A percentile compares a stretch with the other conserved stretches of the same genome.
These are phyloP conservation scores for Tulasnella sp. DNA, from an alignment of 768 basidiomycete genomes.

Conservation along the genomic window DNA sequence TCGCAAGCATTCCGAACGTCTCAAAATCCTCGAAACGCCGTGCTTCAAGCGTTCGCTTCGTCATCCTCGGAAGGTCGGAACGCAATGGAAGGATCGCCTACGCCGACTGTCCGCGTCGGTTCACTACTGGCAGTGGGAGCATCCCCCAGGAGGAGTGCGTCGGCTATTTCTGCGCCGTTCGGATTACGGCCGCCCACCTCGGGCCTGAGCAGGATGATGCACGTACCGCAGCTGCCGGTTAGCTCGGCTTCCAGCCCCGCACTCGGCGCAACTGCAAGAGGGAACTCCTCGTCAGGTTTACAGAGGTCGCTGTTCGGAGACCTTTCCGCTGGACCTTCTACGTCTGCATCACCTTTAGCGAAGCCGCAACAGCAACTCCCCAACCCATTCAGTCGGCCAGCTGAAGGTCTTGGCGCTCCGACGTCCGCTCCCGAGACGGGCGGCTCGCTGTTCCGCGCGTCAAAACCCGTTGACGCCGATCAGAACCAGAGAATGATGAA, in stretches of 20 bases:
- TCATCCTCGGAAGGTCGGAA: slow-evolving; percentile 19
- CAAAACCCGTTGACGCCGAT: neutral
- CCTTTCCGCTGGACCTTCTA: neutral
- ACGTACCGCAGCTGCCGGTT: neutral
- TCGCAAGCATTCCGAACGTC: slow-evolving; percentile 26
- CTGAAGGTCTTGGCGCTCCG: neutral
- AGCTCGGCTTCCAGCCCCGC: neutral
- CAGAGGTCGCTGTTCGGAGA: slow-evolving; percentile 5
- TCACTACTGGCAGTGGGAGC: neutral
- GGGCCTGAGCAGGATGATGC: neutral
- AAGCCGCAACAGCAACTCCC: slow-evolving; percentile 11
- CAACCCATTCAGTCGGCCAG: slow-evolving; percentile 16
- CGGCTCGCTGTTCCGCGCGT: slow-evolving; percentile 14
- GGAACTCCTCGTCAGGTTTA: neutral
- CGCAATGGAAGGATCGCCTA: slow-evolving; percentile 8
- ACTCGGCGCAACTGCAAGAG: neutral
- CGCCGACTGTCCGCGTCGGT: neutral
- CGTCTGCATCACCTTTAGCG: neutral
- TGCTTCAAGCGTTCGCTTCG: slow-evolving; percentile 32
- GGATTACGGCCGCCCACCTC: neutral
- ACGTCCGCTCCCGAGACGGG: neutral
- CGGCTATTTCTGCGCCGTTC: neutral
- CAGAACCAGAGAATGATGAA: slow-evolving; percentile 6
- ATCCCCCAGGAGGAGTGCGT: neutral
- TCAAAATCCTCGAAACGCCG: slow-evolving; percentile 32